phyloP scores from a whole-genome alignment of 106 monocot species.

The Triglochin maritima region DNA sequence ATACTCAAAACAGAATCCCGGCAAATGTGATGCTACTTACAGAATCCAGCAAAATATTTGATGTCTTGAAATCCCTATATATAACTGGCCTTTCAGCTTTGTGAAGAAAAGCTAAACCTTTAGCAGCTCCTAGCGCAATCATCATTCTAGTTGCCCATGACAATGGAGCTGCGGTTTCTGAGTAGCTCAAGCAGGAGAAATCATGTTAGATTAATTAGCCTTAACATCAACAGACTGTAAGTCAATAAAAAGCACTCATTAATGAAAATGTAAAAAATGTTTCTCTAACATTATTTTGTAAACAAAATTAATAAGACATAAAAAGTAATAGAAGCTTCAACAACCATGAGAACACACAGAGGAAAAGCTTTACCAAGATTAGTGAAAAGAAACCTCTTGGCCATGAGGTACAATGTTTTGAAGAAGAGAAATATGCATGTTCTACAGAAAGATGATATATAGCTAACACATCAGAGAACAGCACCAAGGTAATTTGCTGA shows the following conservation, averaged over 20 bases:
- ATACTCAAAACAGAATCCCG: background rate
- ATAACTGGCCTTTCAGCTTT: conserved; percentile 86
- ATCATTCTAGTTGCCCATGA: conserved; percentile 64
- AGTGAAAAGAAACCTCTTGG: no score
- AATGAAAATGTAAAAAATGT: no score
- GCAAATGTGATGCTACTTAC: conserved; percentile 26
- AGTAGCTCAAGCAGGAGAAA: conserved; percentile 8
- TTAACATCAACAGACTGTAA: background rate
- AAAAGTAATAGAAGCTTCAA: no score
- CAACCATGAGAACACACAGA: no score
- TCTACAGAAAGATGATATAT: no score
- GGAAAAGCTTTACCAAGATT: no score
- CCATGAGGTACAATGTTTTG: no score
- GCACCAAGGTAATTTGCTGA: no score
- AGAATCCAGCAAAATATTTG: conserved; percentile 79
- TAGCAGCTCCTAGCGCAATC: conserved; percentile 82
- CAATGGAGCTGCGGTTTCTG: conserved; percentile 71
- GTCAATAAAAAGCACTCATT: background rate
- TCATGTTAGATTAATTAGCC: background rate
- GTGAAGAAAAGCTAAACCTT: conserved; percentile 86
- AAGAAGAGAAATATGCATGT: no score
- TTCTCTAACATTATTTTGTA: no score
- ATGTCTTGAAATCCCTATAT: conserved; percentile 88
- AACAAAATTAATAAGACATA: no score
- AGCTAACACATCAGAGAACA: no score